Evolutionary conservation across 257 asterid species (phyloP).

Genomic region (Lavandula angustifolia): DNA sequence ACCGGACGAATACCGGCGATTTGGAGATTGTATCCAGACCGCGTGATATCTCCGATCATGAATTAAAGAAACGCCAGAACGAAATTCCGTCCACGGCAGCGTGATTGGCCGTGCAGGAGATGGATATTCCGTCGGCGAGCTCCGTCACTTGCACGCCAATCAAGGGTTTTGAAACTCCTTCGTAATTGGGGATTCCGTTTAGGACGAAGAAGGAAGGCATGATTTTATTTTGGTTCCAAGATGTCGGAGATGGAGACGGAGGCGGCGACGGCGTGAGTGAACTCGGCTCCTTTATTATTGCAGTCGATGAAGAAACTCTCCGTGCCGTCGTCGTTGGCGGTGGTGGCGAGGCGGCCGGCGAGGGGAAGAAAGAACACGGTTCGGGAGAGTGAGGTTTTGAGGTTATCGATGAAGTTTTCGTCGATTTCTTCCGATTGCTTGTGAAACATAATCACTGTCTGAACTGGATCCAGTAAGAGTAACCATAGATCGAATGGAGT

Average conservation of each 20-base stretch:
- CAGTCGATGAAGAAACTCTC: slow-evolving; percentile 29
- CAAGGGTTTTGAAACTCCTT: slow-evolving; percentile 43
- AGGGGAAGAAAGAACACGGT: slow-evolving; percentile 44
- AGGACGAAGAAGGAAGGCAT: slow-evolving; percentile 42
- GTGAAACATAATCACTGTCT: not conserved
- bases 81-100: slow-evolving; percentile 43
- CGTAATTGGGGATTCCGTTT: slow-evolving; percentile 36
- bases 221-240: not conserved
- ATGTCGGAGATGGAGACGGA: slow-evolving; percentile 30
- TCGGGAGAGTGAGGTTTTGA: slow-evolving; percentile 35
- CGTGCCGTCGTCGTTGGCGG: not conserved
- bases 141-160: slow-evolving; percentile 44
- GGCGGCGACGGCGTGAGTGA: slow-evolving; percentile 37
- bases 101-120: slow-evolving; percentile 48
- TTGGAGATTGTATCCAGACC: slow-evolving; percentile 20
- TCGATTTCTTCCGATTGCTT: not conserved
- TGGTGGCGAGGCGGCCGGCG: slow-evolving; percentile 38
- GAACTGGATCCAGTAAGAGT: slow-evolving; percentile 1
- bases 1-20: slow-evolving; percentile 32
- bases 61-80: slow-evolving; percentile 52
- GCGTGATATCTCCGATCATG: too few relatives aligned
- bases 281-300: slow-evolving; percentile 41
- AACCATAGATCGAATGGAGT: slow-evolving; percentile 37
- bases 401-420: slow-evolving; percentile 28
- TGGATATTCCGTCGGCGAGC: slow-evolving; percentile 45